Base-by-base conservation (phyloP, 306 rosid species). In the Cicer bijugum region DNA sequence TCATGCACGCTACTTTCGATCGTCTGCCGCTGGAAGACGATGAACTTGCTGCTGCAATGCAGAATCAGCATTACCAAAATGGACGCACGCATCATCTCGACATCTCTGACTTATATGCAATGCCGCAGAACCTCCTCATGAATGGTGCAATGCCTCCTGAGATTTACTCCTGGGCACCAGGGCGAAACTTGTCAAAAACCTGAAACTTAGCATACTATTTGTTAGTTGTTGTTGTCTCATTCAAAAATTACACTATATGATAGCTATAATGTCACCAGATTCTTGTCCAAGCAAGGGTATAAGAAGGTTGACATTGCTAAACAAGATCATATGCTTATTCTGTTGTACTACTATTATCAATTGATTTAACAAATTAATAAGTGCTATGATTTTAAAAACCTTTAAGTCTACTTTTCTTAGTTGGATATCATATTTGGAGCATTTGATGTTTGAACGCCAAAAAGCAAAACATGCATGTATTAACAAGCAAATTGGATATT, bases 1-100 rank as follows among this genome's bases (percentile, higher is more conserved):
- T 90, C 88, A 90, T 88, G 92, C 90, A 86, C 1, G 96, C 92
- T 6, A 86, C 92, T 12, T 88, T 88, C 6, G 92, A 90, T 78
- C 96, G 91, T n/a, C 84, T 90, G 5, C 96, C 96, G 5, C 71
- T 83, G 72, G 91, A 90, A 79, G 96, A 90, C 28, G 91, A 85
- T 74, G 93, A 88, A 76, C 77, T 84, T 19, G 82, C 85, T 50
- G 82, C 85, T 28, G 88, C 82, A 43, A 82, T 86, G 87, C 89
- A 88, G 73, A 84, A 84, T 55, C 96, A 88, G 76, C 91, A 82
- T 67, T 83, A 83, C 85, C 92, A 83, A 69, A 85, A 78, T 33
- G 86, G 86, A n/a, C 89, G 89, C 38, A 56, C 69, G 50, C 91
- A 86, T 71, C 92, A 84, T 80, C 84, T 85, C 52, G 93, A 88